Conservation (phyloP, 257 asterid species). For the Paulownia fortunei region DNA sequence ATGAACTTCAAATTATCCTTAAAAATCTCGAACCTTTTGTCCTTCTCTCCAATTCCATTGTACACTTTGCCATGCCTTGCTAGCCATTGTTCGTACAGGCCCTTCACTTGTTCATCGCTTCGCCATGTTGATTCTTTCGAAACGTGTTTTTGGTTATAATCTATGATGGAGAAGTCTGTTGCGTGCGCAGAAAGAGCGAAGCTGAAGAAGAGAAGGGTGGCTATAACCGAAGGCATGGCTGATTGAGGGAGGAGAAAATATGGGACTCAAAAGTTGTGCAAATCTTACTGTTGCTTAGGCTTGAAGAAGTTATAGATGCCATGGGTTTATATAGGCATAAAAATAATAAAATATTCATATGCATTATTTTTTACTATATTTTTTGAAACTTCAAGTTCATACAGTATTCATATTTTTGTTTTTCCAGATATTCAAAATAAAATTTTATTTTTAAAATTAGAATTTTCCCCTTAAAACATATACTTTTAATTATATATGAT, state of each 20-base stretch:
- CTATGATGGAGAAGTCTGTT: conserved; percentile 31
- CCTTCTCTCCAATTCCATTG: conserved; percentile 70
- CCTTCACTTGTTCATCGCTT: conserved; percentile 49
- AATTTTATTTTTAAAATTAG: too few species aligned
- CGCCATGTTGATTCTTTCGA: background rate
- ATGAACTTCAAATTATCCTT: conserved; percentile 74
- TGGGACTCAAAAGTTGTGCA: background rate
- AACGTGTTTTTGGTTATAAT: conserved; percentile 25
- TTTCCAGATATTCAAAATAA: too few species aligned
- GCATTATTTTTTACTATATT: background rate
- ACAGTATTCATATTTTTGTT: too few species aligned
- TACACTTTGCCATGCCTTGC: conserved; percentile 65
- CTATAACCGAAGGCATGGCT: conserved; percentile 55
- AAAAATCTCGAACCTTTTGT: conserved; percentile 60
- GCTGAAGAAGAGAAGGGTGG: conserved; percentile 40
- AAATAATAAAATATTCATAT: background rate
- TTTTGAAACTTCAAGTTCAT: background rate
- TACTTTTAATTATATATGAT: too few species aligned
- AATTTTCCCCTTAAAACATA: too few species aligned
- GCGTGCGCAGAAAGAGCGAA: conserved; percentile 46
- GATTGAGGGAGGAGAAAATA: background rate
- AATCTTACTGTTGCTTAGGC: conserved; percentile 37
- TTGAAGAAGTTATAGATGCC: conserved; percentile 36
- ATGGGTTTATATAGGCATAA: conserved; percentile 30
- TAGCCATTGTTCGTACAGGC: conserved; percentile 61